Evolutionary conservation across 352 stramenopile genomes (phyloP), one percentile per base, ranked within the genome.

Genomic region (Pythium biforme): DNA sequence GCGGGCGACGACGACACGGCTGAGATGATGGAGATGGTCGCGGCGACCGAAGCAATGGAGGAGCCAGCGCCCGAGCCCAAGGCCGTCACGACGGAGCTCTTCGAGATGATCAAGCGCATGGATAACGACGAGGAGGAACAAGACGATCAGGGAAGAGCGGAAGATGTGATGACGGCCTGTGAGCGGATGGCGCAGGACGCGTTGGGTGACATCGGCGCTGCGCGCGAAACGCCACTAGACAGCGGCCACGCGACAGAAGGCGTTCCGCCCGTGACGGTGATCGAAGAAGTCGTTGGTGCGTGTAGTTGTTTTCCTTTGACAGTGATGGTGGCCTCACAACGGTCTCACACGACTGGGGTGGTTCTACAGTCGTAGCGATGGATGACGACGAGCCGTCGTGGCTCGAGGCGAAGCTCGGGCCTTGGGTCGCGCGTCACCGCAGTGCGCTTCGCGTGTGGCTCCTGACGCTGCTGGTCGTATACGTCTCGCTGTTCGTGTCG

Each of bases 401-500:
- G 63, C 22, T 70, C 27, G 63, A 70, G 48, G 19, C 17, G 9
- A 58, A 61, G 49, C 17, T 53, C 17, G 63, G 63, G 4, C 55
- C 63, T 6, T 64, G 55, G 63, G 55, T 54, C 45, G 37, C 55
- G 11, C 55, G 55, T 19, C 63, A 64, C 33, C 63, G 47, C 41
- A n/a, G 3, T 22, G 61, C n/a, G 33, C 61, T 68, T 8, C 61
- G 61, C 11, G 11, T 51, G 17, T 59, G 26, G 53, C 49, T 59
- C 4, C 31, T 62, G 0, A 10, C 27, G 17, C 22, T 59, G 31
- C 46, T 68, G 22, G 46, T 25, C n/a, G 8, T 53, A n/a, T 68
- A 68, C 45, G 61, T 68, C 19, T 23, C 41, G 45, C n/a, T 68
- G 26, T 68, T 68, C 46, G 53, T 34, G 12, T 62, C 29, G n/a